Base-by-base conservation (phyloP, 257 asterid genomes). In the Haberlea rhodopensis region DNA sequence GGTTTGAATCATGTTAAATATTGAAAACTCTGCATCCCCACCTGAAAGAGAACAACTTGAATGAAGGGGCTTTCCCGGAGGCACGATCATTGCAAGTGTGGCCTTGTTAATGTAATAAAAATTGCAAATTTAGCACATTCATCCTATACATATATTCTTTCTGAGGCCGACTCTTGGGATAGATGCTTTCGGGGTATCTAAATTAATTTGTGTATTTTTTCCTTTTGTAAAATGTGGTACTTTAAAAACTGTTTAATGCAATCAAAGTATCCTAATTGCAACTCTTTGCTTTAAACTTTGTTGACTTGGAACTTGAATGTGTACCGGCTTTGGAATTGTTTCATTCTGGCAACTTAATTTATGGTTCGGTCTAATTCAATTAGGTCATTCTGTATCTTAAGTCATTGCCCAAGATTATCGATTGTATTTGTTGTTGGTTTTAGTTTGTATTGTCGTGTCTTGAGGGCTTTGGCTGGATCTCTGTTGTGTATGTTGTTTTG, bases 51-150 rank as follows among this genome's bases (percentile, higher is more conserved):
- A 20, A 28, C 8, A 31, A 28, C n/a, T 46, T 18, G 8, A 24
- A 40, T 21, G 43, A 53, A 46, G 49, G 60, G 32, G 45, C 43
- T 13, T 23, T 34, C 6, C 53, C 45, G 10, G n/a, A 48, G 25
- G 27, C 15, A n/a, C n/a, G n/a, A n/a, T n/a, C n/a, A n/a, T n/a
- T n/a, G n/a, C n/a, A n/a, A n/a, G n/a, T n/a, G n/a, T 37, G 23
- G 9, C 49, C 32, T 22, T 49, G 37, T 15, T 62, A 6, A 6
- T 61, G 56, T 65, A 74, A 74, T 58, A 72, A 72, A 31, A 63
- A 28, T 18, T 52, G 54, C 15, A 63, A 49, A 5, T 45, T 26
- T 32, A 56, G 22, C 34, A 46, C 26, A 3, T 60, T 19, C 4
- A 32, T 32, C 28, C 0, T 31, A 24, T 15, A 16, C 18, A 13